Conservation (phyloP, 2,329 filamentous ascomycete species). For the Neofusicoccum sp. region DNA sequence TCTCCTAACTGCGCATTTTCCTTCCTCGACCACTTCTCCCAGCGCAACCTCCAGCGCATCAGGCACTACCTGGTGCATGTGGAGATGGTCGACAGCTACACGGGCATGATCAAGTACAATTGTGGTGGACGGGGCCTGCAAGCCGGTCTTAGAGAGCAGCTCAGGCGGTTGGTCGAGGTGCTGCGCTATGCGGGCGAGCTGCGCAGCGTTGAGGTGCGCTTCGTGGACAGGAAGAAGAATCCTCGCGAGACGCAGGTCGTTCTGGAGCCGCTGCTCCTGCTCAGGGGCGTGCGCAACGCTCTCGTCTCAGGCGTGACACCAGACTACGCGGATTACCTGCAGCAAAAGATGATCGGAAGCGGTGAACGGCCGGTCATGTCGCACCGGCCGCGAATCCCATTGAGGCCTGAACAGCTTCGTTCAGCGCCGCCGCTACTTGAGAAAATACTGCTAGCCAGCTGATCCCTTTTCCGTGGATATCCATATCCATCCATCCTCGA, state of each 20-base stretch:
- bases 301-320: constrained; percentile 37
- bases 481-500: constrained; percentile 6
- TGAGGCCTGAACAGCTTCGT: constrained; percentile 13
- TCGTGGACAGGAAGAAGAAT: constrained; percentile 36
- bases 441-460: constrained; percentile 18
- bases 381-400: constrained; percentile 12
- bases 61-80: constrained; percentile 45
- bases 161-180: constrained; percentile 41
- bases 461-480: constrained; percentile 18
- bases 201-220: constrained; percentile 30
- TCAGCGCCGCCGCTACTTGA: constrained; percentile 15
- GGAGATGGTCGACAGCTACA: constrained; percentile 50
- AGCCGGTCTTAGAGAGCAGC: constrained; percentile 41
- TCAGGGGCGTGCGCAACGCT: constrained; percentile 37
- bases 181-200: constrained; percentile 29
- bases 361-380: constrained; percentile 11
- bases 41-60: constrained; percentile 42
- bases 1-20: constrained; percentile 39
- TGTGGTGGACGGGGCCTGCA: constrained; percentile 45
- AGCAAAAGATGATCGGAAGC: constrained; percentile 31
- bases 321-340: constrained; percentile 35
- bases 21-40: constrained; percentile 44
- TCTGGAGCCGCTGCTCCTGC: constrained; percentile 41
- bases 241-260: constrained; percentile 40
- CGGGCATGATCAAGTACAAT: constrained; percentile 53